These are phyloP conservation scores for Marchantia polymorpha DNA, from an alignment of 225 moss, liverwort and hornwort genomes.

Conservation along the genomic window DNA sequence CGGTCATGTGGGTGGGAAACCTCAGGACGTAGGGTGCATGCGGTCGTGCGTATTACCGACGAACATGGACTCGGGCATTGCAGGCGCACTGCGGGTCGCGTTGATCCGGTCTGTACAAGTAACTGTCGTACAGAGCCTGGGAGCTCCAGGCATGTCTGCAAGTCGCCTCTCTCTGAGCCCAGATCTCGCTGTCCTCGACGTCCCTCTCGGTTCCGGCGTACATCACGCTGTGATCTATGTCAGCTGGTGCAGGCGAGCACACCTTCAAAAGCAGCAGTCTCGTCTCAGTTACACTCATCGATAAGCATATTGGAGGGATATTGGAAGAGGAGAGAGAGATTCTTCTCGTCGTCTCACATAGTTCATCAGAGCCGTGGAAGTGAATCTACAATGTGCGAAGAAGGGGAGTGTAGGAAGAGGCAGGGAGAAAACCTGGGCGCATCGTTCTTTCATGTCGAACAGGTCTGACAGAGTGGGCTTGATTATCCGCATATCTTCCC, in stretches of 20 bases:
- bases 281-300: background rate
- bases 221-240: slow-evolving; percentile 10
- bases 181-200: background rate
- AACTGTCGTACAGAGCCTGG: slow-evolving; percentile 17
- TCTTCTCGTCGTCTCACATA: background rate
- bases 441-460: slow-evolving; percentile 23
- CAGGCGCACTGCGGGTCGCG: background rate
- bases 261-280: background rate
- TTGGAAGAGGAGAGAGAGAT: background rate
- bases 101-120: slow-evolving; percentile 10
- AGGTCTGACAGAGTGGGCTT: slow-evolving; percentile 31
- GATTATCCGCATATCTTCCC: slow-evolving; percentile 23
- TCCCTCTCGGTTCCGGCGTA: background rate
- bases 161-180: slow-evolving; percentile 7
- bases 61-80: background rate
- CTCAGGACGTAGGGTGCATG: background rate
- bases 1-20: background rate
- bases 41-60: background rate
- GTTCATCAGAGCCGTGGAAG: background rate
- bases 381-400: background rate
- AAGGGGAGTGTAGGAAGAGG: background rate
- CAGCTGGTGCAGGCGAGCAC: background rate
- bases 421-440: slow-evolving; percentile 19
- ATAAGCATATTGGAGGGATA: background rate
- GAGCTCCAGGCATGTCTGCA: slow-evolving; percentile 19